phyloP scores from a whole-genome alignment of 208 protist genomes.

The Leishmania braziliensis region DNA sequence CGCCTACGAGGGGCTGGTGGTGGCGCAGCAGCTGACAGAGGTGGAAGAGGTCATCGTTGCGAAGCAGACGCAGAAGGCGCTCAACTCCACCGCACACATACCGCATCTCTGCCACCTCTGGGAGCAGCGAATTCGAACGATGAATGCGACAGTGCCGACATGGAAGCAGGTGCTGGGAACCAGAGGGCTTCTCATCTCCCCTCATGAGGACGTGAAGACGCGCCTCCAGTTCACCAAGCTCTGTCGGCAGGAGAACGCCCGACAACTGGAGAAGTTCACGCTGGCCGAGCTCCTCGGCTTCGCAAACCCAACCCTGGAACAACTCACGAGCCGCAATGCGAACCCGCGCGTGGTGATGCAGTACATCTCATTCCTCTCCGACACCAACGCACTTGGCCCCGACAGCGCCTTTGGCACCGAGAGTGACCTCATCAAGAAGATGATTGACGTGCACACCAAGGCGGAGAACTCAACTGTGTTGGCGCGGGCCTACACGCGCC shows the following conservation, averaged over 20 bases:
- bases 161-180: slow-evolving; percentile 97
- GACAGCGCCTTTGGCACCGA: slow-evolving; percentile 69
- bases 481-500: slow-evolving; percentile 69
- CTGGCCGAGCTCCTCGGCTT: slow-evolving; percentile 73
- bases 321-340: slow-evolving; percentile 63
- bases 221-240: slow-evolving; percentile 98
- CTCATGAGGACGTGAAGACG: slow-evolving; percentile 92
- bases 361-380: slow-evolving; percentile 81
- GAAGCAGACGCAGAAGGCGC: slow-evolving; percentile 51
- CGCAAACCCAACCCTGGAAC: slow-evolving; percentile 63
- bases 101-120: slow-evolving; percentile 90
- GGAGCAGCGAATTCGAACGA: slow-evolving; percentile 91
- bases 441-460: slow-evolving; percentile 87
- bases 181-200: slow-evolving; percentile 91
- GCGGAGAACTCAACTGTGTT: slow-evolving; percentile 67
- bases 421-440: slow-evolving; percentile 75
- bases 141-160: slow-evolving; percentile 91
- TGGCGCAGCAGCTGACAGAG: slow-evolving; percentile 97
- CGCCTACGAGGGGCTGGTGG: slow-evolving; percentile 95
- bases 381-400: slow-evolving; percentile 59
- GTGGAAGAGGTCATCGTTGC: slow-evolving; percentile 98
- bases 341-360: slow-evolving; percentile 88
- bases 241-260: slow-evolving; percentile 84
- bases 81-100: slow-evolving; percentile 65
- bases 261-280: slow-evolving; percentile 79